phyloP scores from a whole-genome alignment of 345 rosid species.

The Camelina sativa region DNA sequence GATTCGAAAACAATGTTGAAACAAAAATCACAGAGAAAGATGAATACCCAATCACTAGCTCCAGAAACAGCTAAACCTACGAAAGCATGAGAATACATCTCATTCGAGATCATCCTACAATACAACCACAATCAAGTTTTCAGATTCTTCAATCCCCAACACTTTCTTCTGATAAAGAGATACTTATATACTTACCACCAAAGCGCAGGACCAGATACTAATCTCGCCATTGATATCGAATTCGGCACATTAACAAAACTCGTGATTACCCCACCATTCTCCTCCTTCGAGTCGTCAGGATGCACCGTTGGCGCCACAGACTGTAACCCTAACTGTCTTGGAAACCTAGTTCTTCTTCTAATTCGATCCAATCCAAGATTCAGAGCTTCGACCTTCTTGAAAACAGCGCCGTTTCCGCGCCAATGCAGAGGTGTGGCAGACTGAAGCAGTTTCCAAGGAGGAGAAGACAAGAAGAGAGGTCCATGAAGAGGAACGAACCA shows the following conservation, averaged over 20 bases:
- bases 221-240: conserved; percentile 68
- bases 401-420: conserved; percentile 55
- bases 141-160: conserved; percentile 22
- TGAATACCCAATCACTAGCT: conserved; percentile 83
- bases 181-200: conserved; percentile 63
- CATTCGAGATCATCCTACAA: conserved; percentile 84
- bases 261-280: conserved; percentile 41
- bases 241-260: conserved; percentile 85
- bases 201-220: conserved; percentile 87
- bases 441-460: conserved; percentile 92
- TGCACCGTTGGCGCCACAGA: conserved; percentile 28
- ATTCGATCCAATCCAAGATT: conserved; percentile 53
- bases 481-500: conserved; percentile 77
- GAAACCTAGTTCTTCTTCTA: conserved; percentile 45
- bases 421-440: conserved; percentile 72
- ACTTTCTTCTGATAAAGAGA: not conserved
- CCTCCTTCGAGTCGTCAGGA: conserved; percentile 37
- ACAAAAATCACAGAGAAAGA: not conserved
- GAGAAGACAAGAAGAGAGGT: conserved; percentile 74
- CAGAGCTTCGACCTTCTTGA: conserved; percentile 62
- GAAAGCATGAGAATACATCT: conserved; percentile 77
- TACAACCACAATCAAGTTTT: not conserved
- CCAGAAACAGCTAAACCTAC: conserved; percentile 78
- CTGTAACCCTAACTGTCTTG: conserved; percentile 43
- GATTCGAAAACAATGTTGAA: conserved; percentile 1